These are phyloP conservation scores for Meyerozyma elateridarum DNA, from an alignment of 1,139 yeast species.

Conservation along the genomic window DNA sequence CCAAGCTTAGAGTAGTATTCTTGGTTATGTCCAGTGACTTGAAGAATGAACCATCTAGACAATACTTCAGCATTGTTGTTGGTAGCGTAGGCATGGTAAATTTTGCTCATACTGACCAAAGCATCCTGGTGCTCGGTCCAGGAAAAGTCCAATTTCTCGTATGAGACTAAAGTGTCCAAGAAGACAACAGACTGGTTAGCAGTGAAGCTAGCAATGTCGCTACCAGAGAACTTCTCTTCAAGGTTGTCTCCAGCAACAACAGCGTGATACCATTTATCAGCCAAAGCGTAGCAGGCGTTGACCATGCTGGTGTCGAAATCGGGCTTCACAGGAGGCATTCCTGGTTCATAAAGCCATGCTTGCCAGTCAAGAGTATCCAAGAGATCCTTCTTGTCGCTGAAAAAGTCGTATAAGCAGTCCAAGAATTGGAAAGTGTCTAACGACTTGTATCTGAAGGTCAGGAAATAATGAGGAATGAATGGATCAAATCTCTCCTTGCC, in stretches of 20 bases:
- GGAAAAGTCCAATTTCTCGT: slow-evolving; percentile 27
- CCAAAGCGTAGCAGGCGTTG: slow-evolving; percentile 64
- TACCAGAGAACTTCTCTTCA: slow-evolving; percentile 15
- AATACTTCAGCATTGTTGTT: slow-evolving; percentile 77
- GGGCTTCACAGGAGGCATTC: slow-evolving; percentile 80
- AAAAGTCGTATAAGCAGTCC: slow-evolving; percentile 68
- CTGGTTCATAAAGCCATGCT: slow-evolving; percentile 74
- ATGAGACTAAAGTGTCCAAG: slow-evolving; percentile 55
- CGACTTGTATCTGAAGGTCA: slow-evolving; percentile 61
- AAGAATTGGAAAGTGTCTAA: slow-evolving; percentile 79
- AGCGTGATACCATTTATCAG: slow-evolving; percentile 56
- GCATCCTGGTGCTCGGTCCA: slow-evolving; percentile 38
- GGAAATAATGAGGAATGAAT: slow-evolving; percentile 74
- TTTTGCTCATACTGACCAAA: slow-evolving; percentile 35
- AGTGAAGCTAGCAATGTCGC: slow-evolving; percentile 53
- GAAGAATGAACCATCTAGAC: slow-evolving; percentile 70
- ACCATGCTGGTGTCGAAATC: slow-evolving; percentile 73
- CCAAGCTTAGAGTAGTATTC: slow-evolving; percentile 52
- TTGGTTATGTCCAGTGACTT: slow-evolving; percentile 45
- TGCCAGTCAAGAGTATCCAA: slow-evolving; percentile 80
- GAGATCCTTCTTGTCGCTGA: slow-evolving; percentile 38
- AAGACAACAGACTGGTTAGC: slow-evolving; percentile 79
- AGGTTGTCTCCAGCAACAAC: slow-evolving; percentile 11
- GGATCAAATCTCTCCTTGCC: slow-evolving; percentile 65
- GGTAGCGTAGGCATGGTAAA: slow-evolving; percentile 41